Evolutionary conservation across 2,329 filamentous ascomycete genomes (phyloP).

Genomic region (Zymoseptoria ardabiliae): DNA sequence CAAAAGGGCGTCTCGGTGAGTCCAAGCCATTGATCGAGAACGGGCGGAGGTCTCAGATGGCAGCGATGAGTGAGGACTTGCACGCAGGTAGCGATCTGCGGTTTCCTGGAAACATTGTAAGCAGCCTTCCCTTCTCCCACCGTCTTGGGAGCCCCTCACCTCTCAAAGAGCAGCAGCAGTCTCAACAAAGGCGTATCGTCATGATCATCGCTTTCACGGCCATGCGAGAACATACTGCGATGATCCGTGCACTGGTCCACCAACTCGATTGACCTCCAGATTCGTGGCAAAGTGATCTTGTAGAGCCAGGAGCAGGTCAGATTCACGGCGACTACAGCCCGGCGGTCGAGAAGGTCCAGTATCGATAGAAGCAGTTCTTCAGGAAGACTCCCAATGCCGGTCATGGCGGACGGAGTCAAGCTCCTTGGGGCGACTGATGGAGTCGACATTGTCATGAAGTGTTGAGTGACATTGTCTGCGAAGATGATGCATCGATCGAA

Average conservation of each 20-base stretch:
- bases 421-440: neutral
- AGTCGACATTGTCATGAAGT: neutral
- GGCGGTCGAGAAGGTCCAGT: slow-evolving; percentile 27
- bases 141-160: slow-evolving; percentile 22
- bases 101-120: neutral
- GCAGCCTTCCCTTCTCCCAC: neutral
- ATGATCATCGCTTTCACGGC: slow-evolving; percentile 27
- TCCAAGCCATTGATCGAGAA: slow-evolving; percentile 28
- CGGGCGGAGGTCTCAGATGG: slow-evolving; percentile 40
- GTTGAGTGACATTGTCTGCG: neutral
- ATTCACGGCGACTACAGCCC: slow-evolving; percentile 28
- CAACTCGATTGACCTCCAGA: slow-evolving; percentile 38
- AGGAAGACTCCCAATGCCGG: slow-evolving; percentile 25
- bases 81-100: slow-evolving; percentile 30
- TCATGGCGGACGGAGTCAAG: too few relatives aligned
- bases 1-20: slow-evolving; percentile 27
- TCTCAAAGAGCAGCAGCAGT: slow-evolving; percentile 37
- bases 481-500: too few relatives aligned
- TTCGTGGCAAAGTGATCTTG: slow-evolving; percentile 29
- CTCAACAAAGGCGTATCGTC: slow-evolving; percentile 38
- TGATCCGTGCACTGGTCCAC: slow-evolving; percentile 31
- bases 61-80: slow-evolving; percentile 40
- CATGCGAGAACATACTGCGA: neutral
- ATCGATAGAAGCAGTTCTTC: slow-evolving; percentile 37
- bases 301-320: slow-evolving; percentile 32